Evolutionary conservation across 495 filamentous ascomycete genomes (phyloP), one percentile per base, ranked within the genome.

Genomic region (Tuber indicum): DNA sequence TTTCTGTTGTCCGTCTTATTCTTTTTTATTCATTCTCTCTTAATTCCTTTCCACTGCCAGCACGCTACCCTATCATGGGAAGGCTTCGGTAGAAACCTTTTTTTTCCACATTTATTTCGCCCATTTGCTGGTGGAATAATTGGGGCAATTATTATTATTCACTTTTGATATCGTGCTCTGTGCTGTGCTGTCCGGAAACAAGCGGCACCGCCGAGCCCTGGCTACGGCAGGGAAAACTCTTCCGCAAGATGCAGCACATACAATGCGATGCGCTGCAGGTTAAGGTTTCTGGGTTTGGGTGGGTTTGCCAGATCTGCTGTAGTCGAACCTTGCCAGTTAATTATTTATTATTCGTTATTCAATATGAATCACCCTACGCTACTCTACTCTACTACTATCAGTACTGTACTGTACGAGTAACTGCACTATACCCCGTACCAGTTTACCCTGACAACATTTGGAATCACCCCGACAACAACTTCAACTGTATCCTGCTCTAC

Each of bases 221-320:
- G 78, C 74, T 74, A 76, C 78, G 78, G 78, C 78, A 80, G 78
- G 78, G 78, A 80, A 80, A 80, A 80, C 78, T 80, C 78, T 80
- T 80, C 78, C 78, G 78, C 77, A 80, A 80, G 78, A 77, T 80
- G 78, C 78, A 80, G 78, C 78, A 80, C 58, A 66, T 66, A 66
- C 73, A 76, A 80, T 80, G 78, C 78, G 78, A 80, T 80, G 78
- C 78, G 71, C 78, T 80, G 78, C 78, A 80, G 78, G 77, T 80
- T 80, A 80, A 80, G 78, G 78, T 80, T 80, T 80, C 77, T 80
- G 78, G 78, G 78, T 80, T 80, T 66, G 26, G 58, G 58, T 36
- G 77, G 78, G 79, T 80, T 80, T 80, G 77, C 77, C 78, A 80
- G 78, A 80, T 80, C 78, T 80, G 16, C 58, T 66, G 32, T 66